Conservation (phyloP, 2,329 filamentous ascomycete species). For the Lojkania enalia region DNA sequence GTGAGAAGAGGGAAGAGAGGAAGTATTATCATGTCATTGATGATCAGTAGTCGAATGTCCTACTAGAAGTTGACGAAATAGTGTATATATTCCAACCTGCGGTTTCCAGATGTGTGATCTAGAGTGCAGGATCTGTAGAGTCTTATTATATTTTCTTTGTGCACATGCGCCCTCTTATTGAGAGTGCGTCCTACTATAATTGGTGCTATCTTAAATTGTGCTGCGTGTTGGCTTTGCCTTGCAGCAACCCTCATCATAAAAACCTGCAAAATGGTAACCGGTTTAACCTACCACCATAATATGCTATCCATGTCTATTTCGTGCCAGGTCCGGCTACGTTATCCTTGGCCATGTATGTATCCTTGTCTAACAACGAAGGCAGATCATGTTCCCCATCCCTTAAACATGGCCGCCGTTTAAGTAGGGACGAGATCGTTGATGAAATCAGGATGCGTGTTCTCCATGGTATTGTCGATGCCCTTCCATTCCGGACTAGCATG, state of each 20-base stretch:
- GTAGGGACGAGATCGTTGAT: neutral
- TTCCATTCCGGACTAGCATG: neutral
- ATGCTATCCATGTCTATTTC: neutral
- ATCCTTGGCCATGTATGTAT: neutral
- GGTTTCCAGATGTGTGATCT: neutral
- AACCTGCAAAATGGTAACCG: neutral
- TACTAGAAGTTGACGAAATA: neutral
- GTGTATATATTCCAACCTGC: neutral
- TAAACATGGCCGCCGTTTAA: neutral
- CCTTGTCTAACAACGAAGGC: neutral
- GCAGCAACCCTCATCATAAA: no score
- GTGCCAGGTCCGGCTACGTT: neutral
- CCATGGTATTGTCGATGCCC: neutral
- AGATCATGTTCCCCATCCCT: neutral
- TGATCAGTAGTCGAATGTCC: slow-evolving; percentile 36
- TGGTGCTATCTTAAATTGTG: neutral
- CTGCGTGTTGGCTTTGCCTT: no score
- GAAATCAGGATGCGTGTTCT: neutral
- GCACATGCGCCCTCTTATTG: neutral
- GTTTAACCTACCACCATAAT: neutral
- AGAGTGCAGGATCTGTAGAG: slow-evolving; percentile 1
- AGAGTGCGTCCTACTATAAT: neutral
- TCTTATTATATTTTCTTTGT: neutral
- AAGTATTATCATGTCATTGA: slow-evolving; percentile 86
- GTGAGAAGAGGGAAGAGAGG: slow-evolving; percentile 91